Evolutionary conservation across 257 asterid genomes (phyloP).

Genomic region (Plantago ovata): DNA sequence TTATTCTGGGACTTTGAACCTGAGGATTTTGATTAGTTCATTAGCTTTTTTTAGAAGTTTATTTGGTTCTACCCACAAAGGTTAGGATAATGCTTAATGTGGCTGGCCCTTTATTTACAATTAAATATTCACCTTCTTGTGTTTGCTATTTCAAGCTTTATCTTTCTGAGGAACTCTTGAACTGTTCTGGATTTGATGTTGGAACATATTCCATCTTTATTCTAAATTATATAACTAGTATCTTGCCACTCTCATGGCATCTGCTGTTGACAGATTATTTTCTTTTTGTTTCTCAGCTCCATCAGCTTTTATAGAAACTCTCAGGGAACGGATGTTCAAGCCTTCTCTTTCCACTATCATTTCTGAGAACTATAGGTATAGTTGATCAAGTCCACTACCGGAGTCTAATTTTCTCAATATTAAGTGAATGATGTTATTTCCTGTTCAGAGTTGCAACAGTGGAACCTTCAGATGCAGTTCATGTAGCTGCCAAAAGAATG

Average conservation of each 20-base stretch:
- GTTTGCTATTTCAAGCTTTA: too few species aligned
- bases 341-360: conserved; percentile 80
- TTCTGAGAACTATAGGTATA: conserved; percentile 67
- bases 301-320: conserved; percentile 73
- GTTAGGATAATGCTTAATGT: too few species aligned
- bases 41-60: too few species aligned
- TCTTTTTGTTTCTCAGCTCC: conserved; percentile 59
- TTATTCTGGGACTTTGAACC: too few species aligned
- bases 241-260: conserved; percentile 4
- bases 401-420: conserved; percentile 11
- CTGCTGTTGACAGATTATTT: conserved; percentile 8
- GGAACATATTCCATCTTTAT: conserved; percentile 3
- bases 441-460: conserved; percentile 68
- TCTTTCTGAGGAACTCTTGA: too few species aligned
- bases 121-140: too few species aligned
- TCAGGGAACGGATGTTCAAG: conserved; percentile 91
- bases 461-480: conserved; percentile 72
- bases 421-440: conserved; percentile 23
- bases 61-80: too few species aligned
- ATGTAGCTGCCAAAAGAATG: conserved; percentile 90
- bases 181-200: conserved; percentile 3
- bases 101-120: too few species aligned
- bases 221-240: background rate
- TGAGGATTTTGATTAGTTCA: too few species aligned
- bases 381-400: conserved; percentile 2